These are phyloP conservation scores for Xylaria sp. DNA, from an alignment of 495 filamentous ascomycete species.

Conservation along the genomic window DNA sequence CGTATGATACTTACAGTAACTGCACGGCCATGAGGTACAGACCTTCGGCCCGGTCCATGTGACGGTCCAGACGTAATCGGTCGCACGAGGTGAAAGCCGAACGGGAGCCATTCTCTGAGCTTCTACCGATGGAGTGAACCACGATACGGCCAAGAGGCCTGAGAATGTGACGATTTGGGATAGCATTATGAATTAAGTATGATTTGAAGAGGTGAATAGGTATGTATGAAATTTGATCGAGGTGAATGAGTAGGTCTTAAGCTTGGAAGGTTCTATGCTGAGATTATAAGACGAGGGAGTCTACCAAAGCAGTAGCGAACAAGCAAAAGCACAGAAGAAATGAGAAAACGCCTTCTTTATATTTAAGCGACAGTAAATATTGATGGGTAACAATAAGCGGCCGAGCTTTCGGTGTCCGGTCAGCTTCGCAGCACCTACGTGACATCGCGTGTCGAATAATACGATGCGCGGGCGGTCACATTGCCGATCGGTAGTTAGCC, in stretches of 20 bases:
- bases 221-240: background rate
- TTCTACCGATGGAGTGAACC: background rate
- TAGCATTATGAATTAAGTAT: constrained; percentile 11
- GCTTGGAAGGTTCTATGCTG: background rate
- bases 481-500: background rate
- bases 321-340: background rate
- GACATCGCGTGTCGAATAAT: constrained; percentile 19
- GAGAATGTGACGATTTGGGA: background rate
- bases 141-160: background rate
- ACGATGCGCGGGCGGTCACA: constrained; percentile 18
- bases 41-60: constrained; percentile 12
- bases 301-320: background rate
- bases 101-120: constrained; percentile 1
- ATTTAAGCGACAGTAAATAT: background rate
- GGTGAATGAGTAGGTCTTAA: background rate
- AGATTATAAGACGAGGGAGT: background rate
- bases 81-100: constrained; percentile 3
- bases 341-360: background rate
- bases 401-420: constrained; percentile 14
- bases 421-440: constrained; percentile 14
- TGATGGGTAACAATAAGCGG: background rate
- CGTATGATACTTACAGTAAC: constrained; percentile 16
- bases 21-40: constrained; percentile 19
- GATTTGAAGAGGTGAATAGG: background rate
- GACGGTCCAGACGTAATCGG: constrained; percentile 20